Base-by-base conservation (phyloP, 139 green algal species). In the Closterium sp. region DNA sequence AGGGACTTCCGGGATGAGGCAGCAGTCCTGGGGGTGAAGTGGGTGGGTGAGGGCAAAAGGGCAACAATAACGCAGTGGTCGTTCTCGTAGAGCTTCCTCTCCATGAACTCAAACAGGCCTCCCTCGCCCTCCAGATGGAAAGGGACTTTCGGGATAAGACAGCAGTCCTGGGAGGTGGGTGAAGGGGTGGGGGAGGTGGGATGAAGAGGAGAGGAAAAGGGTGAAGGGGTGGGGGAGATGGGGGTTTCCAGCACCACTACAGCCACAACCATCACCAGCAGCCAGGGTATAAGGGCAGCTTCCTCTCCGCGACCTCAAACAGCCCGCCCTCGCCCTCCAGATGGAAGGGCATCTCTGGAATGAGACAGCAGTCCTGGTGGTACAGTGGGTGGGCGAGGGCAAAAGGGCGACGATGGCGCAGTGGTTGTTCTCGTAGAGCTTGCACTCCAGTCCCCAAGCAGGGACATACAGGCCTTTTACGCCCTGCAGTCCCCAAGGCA, bases 71-170 rank as follows among this genome's bases (percentile, higher is more conserved):
- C 93, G 42, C 89, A 29, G 84, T 95, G 88, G 42, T 89, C 97
- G 94, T 98, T 98, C 84, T 95, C 85, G 7, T 95, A 92, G 42
- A 99, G 91, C 31, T 97, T 95, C 9, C 91, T 89, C 34, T 97
- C 95, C 45, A 99, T 85, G 92, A 98, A 98, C 5, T 91, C 91
- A 42, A 97, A 95, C 87, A 99, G 93, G 5, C 98, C 98, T 13
- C 94, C 91, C 17, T 95, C 88, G 22, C 98, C 98, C 28, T 97
- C 73, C 38, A 99, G 62, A 22, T 93, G 93, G 94, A 99, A 99
- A 22, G 88, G 93, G 30, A 99, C 96, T 95, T 99, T 97, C 9
- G 98, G 98, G 89, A 99, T 99, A 31, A 99, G 95, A 93, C 96
- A 98, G 9, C 96, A 95, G 90, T 99, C 97, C 91, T 70, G 45